These are phyloP conservation scores for Physocladia obscura DNA, from an alignment of 192 early-diverging fungal species.

Conservation along the genomic window DNA sequence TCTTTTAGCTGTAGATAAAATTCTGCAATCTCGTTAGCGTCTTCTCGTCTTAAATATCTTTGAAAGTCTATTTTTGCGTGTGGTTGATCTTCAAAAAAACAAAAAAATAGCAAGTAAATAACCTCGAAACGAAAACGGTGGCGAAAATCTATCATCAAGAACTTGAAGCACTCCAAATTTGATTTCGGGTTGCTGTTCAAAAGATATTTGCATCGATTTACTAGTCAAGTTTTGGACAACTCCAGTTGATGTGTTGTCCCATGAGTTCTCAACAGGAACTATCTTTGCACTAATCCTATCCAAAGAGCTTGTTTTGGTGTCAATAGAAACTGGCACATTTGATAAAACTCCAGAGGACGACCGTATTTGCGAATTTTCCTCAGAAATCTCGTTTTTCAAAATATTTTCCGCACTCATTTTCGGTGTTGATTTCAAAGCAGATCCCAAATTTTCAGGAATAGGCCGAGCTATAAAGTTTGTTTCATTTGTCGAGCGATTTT, in stretches of 20 bases:
- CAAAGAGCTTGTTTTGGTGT: too few relatives aligned
- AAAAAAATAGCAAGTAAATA: neutral
- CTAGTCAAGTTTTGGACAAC: too few relatives aligned
- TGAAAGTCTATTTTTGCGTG: conserved; percentile 3
- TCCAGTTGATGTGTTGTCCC: too few relatives aligned
- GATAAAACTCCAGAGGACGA: too few relatives aligned
- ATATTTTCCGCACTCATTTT: too few relatives aligned
- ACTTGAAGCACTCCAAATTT: conserved; percentile 20
- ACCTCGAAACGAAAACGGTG: conserved; percentile 22
- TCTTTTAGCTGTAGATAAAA: conserved; percentile 17
- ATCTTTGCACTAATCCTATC: too few relatives aligned
- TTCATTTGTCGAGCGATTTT: conserved; percentile 3
- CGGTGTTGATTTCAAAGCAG: too few relatives aligned
- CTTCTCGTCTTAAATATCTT: conserved; percentile 1
- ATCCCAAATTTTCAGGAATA: neutral
- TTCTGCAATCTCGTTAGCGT: conserved; percentile 15
- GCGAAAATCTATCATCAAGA: conserved; percentile 13
- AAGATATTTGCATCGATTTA: too few relatives aligned
- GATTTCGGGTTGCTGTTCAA: conserved; percentile 3
- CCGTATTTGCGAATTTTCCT: too few relatives aligned
- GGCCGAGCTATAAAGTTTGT: neutral
- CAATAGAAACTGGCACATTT: too few relatives aligned
- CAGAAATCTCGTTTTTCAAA: too few relatives aligned
- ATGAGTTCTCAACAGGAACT: too few relatives aligned
- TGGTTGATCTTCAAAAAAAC: neutral